A percentile compares a stretch with the other conserved stretches of the same genome.
Conservation (phyloP, 441 rosid species). For the Erodium chrysanthum region DNA sequence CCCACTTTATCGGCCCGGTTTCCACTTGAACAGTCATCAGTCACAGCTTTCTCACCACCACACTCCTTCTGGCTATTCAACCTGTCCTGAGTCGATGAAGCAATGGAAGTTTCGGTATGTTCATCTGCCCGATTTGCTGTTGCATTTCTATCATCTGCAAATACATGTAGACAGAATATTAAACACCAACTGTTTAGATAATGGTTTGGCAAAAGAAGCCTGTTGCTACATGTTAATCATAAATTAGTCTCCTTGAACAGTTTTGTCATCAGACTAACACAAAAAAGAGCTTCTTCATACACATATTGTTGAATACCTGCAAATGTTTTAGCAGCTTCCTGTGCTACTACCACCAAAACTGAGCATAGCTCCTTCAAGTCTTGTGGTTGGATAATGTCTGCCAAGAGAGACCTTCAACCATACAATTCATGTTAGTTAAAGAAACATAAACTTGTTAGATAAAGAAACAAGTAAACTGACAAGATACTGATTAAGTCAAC, state of each 20-base stretch:
- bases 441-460: slow-evolving; percentile 33
- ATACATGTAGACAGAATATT: slow-evolving; percentile 1
- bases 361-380: slow-evolving; percentile 96
- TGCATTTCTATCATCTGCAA: slow-evolving; percentile 46
- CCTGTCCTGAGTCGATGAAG: slow-evolving; percentile 48
- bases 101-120: slow-evolving; percentile 39
- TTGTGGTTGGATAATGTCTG: slow-evolving; percentile 84
- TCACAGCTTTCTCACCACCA: slow-evolving; percentile 31
- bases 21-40: slow-evolving; percentile 44
- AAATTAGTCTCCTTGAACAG: slow-evolving; percentile 2
- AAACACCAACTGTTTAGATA: slow-evolving; percentile 12
- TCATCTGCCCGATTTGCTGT: slow-evolving; percentile 41
- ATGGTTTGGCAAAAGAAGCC: slow-evolving; percentile 11
- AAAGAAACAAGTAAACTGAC: slow-evolving; percentile 18
- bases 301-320: slow-evolving; percentile 37
- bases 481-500: slow-evolving; percentile 14
- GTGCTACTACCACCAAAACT: slow-evolving; percentile 67
- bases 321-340: slow-evolving; percentile 68
- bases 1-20: slow-evolving; percentile 45
- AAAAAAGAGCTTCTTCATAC: neutral
- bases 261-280: slow-evolving; percentile 1
- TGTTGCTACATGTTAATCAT: neutral
- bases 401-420: slow-evolving; percentile 76
- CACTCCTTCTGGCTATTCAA: slow-evolving; percentile 38
- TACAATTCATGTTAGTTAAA: slow-evolving; percentile 28